These are phyloP conservation scores for Leccinum subrobustum DNA, from an alignment of 1,284 basidiomycete genomes.

Conservation along the genomic window DNA sequence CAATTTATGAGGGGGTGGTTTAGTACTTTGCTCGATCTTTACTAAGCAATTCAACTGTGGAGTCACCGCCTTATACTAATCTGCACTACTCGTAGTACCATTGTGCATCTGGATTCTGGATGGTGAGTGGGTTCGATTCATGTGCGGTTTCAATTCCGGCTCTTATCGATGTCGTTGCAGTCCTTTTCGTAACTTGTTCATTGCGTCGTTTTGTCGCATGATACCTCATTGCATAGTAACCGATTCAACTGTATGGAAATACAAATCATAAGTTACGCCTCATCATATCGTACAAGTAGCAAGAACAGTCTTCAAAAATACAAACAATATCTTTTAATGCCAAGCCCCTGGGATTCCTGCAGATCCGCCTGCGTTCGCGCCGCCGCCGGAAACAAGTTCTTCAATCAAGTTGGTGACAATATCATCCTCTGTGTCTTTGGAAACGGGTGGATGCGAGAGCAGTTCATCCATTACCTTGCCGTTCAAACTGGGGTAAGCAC, in stretches of 20 bases:
- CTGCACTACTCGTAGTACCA: too few relatives aligned
- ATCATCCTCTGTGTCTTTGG: slow-evolving; percentile 57
- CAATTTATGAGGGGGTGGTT: too few relatives aligned
- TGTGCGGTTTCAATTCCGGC: too few relatives aligned
- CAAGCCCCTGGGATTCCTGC: slow-evolving; percentile 41
- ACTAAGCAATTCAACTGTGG: too few relatives aligned
- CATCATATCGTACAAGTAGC: slow-evolving; percentile 16
- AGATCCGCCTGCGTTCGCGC: slow-evolving; percentile 21
- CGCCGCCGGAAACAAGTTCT: slow-evolving; percentile 42
- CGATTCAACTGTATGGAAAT: neutral
- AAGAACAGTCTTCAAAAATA: slow-evolving; percentile 1
- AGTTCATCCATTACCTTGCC: slow-evolving; percentile 53
- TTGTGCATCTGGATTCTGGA: too few relatives aligned
- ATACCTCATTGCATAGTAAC: neutral
- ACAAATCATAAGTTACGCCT: neutral
- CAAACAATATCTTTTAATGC: slow-evolving; percentile 23
- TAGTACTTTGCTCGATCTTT: too few relatives aligned
- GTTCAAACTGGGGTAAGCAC: slow-evolving; percentile 50
- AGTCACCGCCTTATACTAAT: too few relatives aligned
- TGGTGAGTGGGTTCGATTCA: too few relatives aligned
- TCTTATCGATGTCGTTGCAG: neutral
- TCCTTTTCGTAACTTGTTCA: neutral
- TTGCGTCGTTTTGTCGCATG: neutral
- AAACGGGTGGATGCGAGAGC: slow-evolving; percentile 39
- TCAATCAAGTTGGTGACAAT: slow-evolving; percentile 65